A percentile compares a stretch with the other conserved stretches of the same genome.
phyloP scores from a whole-genome alignment of 805 yeast genomes.

The Myxozyma kluyveri region DNA sequence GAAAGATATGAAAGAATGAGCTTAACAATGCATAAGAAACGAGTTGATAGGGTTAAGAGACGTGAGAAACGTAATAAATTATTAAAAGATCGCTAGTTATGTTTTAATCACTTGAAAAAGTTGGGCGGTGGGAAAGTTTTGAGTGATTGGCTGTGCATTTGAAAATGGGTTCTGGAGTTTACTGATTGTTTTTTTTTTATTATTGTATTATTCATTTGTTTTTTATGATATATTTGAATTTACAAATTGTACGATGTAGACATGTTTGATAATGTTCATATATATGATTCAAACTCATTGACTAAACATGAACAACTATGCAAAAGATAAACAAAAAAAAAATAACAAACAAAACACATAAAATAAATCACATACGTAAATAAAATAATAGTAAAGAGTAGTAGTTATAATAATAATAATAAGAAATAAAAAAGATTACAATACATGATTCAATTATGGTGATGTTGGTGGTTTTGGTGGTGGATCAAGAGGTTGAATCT shows the following conservation, averaged over 20 bases:
- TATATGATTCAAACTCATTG: too few species aligned
- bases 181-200: neutral
- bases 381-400: neutral
- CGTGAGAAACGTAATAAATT: slow-evolving; percentile 93
- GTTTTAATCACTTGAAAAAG: too few species aligned
- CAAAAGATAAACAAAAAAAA: neutral
- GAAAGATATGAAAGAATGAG: slow-evolving; percentile 84
- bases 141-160: too few species aligned
- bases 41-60: slow-evolving; percentile 80
- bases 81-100: slow-evolving; percentile 72
- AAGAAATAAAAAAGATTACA: neutral
- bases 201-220: too few species aligned
- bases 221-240: too few species aligned
- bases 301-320: neutral
- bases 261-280: too few species aligned
- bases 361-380: slow-evolving; percentile 2
- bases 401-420: neutral
- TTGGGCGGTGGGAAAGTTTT: too few species aligned
- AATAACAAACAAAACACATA: neutral
- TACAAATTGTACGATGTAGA: too few species aligned
- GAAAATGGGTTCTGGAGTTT: too few species aligned
- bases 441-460: neutral
- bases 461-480: slow-evolving; percentile 6
- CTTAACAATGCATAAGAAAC: slow-evolving; percentile 79
- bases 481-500: slow-evolving; percentile 15